Evolutionary conservation across 2,329 filamentous ascomycete genomes (phyloP).

Genomic region (Penicillium oxalicum): DNA sequence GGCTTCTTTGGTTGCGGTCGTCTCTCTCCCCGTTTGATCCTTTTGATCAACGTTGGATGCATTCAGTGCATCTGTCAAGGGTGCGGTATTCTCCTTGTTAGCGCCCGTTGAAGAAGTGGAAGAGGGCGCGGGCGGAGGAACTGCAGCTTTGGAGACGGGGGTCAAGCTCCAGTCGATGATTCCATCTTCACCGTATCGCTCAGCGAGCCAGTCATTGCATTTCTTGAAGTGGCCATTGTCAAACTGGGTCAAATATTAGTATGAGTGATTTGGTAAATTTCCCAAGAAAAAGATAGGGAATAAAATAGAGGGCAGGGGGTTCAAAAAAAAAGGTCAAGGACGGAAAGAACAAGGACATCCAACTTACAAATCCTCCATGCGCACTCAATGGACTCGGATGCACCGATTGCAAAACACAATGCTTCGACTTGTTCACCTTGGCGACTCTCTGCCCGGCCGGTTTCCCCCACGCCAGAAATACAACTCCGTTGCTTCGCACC

Average conservation of each 20-base stretch:
- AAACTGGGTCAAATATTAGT: constrained; percentile 25
- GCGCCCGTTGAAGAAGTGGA: not conserved
- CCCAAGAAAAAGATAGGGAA: too few relatives aligned
- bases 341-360: constrained; percentile 9
- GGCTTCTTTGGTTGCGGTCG: constrained; percentile 14
- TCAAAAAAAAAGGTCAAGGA: not conserved
- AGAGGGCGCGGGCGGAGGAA: not conserved
- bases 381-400: constrained; percentile 95
- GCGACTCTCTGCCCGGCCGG: constrained; percentile 74
- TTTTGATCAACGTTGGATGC: not conserved
- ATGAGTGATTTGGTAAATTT: too few relatives aligned
- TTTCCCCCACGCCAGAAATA: constrained; percentile 90
- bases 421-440: constrained; percentile 64
- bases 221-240: constrained; percentile 44
- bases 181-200: constrained; percentile 70
- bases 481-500: constrained; percentile 71
- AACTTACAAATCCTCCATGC: constrained; percentile 63
- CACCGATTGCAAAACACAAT: constrained; percentile 77
- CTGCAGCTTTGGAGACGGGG: constrained; percentile 16
- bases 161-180: constrained; percentile 79
- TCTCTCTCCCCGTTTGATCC: constrained; percentile 7
- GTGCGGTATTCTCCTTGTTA: constrained; percentile 21
- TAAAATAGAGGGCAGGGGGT: not conserved
- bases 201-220: constrained; percentile 62
- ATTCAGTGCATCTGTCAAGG: constrained; percentile 4